Base-by-base conservation (phyloP, 192 early-diverging fungal species). In the Martensiomyces pterosporus region DNA sequence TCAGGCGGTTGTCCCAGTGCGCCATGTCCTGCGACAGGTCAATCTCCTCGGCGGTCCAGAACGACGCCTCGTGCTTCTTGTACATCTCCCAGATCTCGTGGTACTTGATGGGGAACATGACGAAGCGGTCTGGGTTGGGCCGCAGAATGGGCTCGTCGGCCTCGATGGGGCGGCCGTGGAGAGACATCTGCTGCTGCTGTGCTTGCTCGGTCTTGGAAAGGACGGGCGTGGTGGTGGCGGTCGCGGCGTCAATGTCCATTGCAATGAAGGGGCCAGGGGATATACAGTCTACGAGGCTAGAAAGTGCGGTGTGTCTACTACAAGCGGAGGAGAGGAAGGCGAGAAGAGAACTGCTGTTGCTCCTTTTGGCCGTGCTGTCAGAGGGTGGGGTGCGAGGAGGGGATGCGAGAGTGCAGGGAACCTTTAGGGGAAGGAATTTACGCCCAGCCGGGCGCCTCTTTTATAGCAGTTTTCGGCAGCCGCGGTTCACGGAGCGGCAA, bases 21-120 rank as follows among this genome's bases (percentile, higher is more conserved):
- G 72, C 51, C 60, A 81, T 78, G 69, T 97, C 93, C 64, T 97
- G 92, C 58, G 85, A 85, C 17, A 97, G 82, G 67, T 97, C 93
- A 48, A 93, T 88, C 57, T 96, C 91, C 65, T 96, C 93, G 13
- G 89, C 93, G 0, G 91, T 93, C 93, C 93, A 97, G 79, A 94
- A 94, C 8, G 91, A 92, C 2, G 93, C 93, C 60, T 93, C 92
- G 59, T 91, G 91, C 73, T 97, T 97, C 67, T 97, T 94, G 84
- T 97, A 94, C 85, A 94, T 89, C 55, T 93, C 82, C 93, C 93
- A 96, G 58, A 93, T 85, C 82, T 94, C 91, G 64, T 87, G 83
- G 74, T 89, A 91, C 77, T 89, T 84, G 79, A 94, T 92, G 29
- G 93, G 93, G 68, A 96, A 93, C 53, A 96, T 82, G 37, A 89